Base-by-base conservation (phyloP, 2,329 filamentous ascomycete species). In the Ustulina deusta region DNA sequence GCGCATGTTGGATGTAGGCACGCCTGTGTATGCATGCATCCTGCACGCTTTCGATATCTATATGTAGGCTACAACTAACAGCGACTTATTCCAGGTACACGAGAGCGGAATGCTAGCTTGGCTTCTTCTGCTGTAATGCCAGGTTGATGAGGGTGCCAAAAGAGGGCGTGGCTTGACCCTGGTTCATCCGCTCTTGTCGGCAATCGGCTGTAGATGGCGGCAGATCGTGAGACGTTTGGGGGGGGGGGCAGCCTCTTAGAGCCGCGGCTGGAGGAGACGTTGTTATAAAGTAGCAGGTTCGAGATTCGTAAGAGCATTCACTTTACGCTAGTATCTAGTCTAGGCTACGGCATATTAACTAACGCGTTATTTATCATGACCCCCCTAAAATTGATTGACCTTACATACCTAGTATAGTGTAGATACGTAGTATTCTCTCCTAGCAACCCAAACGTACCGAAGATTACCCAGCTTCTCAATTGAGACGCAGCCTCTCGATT, bases 181-280 rank as follows among this genome's bases (percentile, higher is more conserved):
- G 56, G 56, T 57, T 38, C 42, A 52, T 52, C 32, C 61, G 48
- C 65, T 51, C 65, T 51, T 29, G 42, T 61, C 22, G 62, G 38
- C 56, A n/a, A 27, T 64, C 61, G 61, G 61, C 52, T 32, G 29
- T 63, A 49, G 40, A 63, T 68, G 51, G 51, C 40, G 51, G 62
- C 38, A 38, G 51, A 68, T 65, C 61, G 58, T 48, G 61, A 65
- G 49, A 65, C 34, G 60, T 51, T 56, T 49, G 56, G 46, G 38
- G 59, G 22, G 55, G 56, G 46, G 38, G 59, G 22, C 32, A 49
- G 42, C 65, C 49, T 61, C 49, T 61, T 15, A 38, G 42, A 67
- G 65, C 56, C 51, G 61, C 56, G 56, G 6, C 20, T n/a, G n/a
- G 15, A 27, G 40, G 48, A 40, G 17, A 15, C n/a, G 57, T 57